Evolutionary conservation across 352 stramenopile species (phyloP).

Genomic region (Pythium rhizo-oryzae): DNA sequence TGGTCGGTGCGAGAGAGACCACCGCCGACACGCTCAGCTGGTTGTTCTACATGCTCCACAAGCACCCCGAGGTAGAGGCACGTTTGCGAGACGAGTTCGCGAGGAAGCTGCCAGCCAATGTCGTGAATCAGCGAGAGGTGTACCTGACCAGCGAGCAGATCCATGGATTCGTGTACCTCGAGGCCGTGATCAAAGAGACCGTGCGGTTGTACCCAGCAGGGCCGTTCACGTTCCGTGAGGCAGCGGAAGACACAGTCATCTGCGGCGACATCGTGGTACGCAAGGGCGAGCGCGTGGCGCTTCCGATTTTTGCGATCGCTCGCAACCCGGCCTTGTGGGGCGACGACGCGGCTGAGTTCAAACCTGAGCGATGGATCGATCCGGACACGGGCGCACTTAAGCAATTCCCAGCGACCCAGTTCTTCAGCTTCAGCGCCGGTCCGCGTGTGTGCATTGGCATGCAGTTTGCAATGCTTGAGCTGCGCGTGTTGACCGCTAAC

Average conservation of each 20-base stretch:
- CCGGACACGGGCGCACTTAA: slow-evolving; percentile 6
- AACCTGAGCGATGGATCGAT: slow-evolving; percentile 61
- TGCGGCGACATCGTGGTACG: slow-evolving; percentile 32
- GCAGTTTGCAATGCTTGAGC: slow-evolving; percentile 52
- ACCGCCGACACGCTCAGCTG: no score
- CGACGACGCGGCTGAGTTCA: slow-evolving; percentile 51
- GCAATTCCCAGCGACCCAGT: slow-evolving; percentile 28
- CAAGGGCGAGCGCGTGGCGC: slow-evolving; percentile 24
- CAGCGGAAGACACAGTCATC: slow-evolving; percentile 53
- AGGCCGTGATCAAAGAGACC: slow-evolving; percentile 62
- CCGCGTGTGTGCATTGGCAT: slow-evolving; percentile 47
- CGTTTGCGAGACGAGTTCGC: no score
- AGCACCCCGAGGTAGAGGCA: no score
- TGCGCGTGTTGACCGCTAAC: slow-evolving; percentile 10
- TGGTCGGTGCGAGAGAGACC: no score
- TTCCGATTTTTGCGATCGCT: slow-evolving; percentile 34
- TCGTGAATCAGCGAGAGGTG: no score
- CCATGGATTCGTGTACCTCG: slow-evolving; percentile 54
- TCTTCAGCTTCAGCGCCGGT: slow-evolving; percentile 49
- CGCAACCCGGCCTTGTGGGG: slow-evolving; percentile 43
- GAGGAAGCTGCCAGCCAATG: no score
- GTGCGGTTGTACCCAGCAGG: slow-evolving; percentile 64
- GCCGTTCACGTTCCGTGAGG: slow-evolving; percentile 61
- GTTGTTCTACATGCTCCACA: no score
- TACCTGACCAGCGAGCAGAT: slow-evolving; percentile 44